phyloP scores from a whole-genome alignment of 176 grass and related monocot species.

The Luzula sylvatica region DNA sequence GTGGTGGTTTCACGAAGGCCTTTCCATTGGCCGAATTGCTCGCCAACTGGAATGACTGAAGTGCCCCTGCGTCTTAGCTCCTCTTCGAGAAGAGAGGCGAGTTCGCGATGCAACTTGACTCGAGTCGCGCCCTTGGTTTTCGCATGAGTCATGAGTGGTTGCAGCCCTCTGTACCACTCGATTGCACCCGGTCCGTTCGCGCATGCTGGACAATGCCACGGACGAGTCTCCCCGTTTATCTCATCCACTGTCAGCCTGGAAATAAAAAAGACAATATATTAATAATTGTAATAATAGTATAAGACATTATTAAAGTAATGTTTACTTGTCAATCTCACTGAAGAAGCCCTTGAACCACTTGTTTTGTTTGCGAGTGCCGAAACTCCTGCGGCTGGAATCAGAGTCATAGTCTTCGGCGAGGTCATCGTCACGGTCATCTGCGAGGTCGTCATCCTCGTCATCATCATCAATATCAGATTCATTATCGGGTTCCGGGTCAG shows the following conservation, averaged over 20 bases:
- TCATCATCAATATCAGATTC: slow-evolving; percentile 22
- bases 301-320: no score
- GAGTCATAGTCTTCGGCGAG: slow-evolving; percentile 30
- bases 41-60: slow-evolving; percentile 38
- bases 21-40: slow-evolving; percentile 70
- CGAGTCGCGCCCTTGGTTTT: slow-evolving; percentile 57
- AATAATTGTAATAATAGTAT: no score
- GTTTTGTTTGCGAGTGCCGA: slow-evolving; percentile 41
- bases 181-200: slow-evolving; percentile 75
- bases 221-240: slow-evolving; percentile 34
- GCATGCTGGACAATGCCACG: slow-evolving; percentile 64
- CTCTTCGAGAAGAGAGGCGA: slow-evolving; percentile 55
- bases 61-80: slow-evolving; percentile 50
- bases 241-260: slow-evolving; percentile 32
- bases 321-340: slow-evolving; percentile 16
- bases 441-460: slow-evolving; percentile 36
- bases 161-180: slow-evolving; percentile 68
- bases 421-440: slow-evolving; percentile 14
- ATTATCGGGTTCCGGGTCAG: slow-evolving; percentile 19
- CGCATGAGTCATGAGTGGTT: slow-evolving; percentile 54
- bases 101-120: slow-evolving; percentile 62
- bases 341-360: slow-evolving; percentile 62
- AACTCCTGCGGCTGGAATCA: slow-evolving; percentile 50
- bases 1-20: slow-evolving; percentile 40
- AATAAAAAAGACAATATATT: no score